Evolutionary conservation across 2,329 filamentous ascomycete genomes (phyloP).

Genomic region (Fusarium mexicanum): DNA sequence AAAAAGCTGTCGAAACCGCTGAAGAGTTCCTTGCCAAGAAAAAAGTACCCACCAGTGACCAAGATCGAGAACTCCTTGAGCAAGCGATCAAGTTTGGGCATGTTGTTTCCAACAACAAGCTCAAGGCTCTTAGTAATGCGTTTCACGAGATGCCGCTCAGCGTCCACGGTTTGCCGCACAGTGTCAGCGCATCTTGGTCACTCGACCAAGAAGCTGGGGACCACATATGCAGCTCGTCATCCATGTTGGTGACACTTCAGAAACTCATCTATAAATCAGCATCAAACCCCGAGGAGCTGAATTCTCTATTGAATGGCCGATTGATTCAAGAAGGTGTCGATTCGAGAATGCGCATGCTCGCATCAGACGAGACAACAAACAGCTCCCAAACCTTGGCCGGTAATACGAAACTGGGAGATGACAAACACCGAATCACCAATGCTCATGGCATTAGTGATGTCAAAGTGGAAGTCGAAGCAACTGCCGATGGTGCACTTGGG

Average conservation of each 20-base stretch:
- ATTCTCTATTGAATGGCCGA: conserved; percentile 59
- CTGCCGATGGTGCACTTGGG: conserved; percentile 44
- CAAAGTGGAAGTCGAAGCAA: conserved; percentile 34
- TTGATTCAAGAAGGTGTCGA: conserved; percentile 52
- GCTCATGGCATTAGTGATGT: conserved; percentile 42
- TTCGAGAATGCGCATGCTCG: conserved; percentile 49
- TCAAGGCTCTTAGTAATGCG: conserved; percentile 73
- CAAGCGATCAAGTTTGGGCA: conserved; percentile 74
- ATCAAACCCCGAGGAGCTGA: conserved; percentile 55
- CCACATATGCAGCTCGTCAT: conserved; percentile 58
- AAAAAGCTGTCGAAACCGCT: conserved; percentile 71
- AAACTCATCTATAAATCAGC: conserved; percentile 59
- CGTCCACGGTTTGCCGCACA: conserved; percentile 72
- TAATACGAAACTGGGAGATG: conserved; percentile 56
- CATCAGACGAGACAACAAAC: conserved; percentile 10
- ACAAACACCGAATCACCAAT: conserved; percentile 48
- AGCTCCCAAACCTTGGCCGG: conserved; percentile 49
- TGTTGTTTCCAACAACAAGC: conserved; percentile 64
- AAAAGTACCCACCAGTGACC: conserved; percentile 64
- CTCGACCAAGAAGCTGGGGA: conserved; percentile 65
- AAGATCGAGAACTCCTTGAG: conserved; percentile 69
- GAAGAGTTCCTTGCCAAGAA: conserved; percentile 73
- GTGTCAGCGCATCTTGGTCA: conserved; percentile 72
- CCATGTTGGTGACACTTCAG: conserved; percentile 63
- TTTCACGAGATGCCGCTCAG: conserved; percentile 84